Base-by-base conservation (phyloP, 2,329 filamentous ascomycete species). In the Ophiostoma australiae region DNA sequence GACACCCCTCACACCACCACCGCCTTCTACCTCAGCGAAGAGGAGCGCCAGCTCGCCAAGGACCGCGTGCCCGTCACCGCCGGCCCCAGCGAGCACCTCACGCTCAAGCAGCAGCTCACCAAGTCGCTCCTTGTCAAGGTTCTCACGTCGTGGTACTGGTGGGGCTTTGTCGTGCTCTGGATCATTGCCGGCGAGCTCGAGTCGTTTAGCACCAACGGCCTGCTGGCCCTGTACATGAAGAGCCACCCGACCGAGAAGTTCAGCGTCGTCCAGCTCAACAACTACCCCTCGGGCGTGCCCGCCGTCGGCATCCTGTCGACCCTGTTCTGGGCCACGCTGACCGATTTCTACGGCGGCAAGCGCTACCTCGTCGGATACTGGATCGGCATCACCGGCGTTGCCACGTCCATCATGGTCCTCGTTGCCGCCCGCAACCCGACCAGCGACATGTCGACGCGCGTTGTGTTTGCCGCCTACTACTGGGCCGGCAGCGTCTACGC, bases 131-230 rank as follows among this genome's bases (percentile, higher is more conserved):
- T 84, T 33, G 86, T 83, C 73, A 83, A 82, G 65, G 84, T 89
- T 20, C 81, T 90, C 11, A 80, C 80, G 0, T 88, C 86, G 0
- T 89, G 85, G 84, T 85, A 89, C 75, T 90, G 86, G 83, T 90
- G 87, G 81, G 88, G 87, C 0, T 91, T 91, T 74, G 84, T 87
- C 1, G 76, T 86, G 4, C 84, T 91, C 0, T 91, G 89, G 89
- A 85, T 90, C 73, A 87, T 92, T 58, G 89, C 89, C 0, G 89
- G 89, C 39, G 89, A 91, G 76, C 89, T 88, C 0, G 90, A 93
- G 77, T 90, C 88, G 0, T 92, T 91, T 77, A 87, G 85, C 69
- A 84, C 85, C 27, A 91, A 92, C 77, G 81, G 86, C 0, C 81
- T 91, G 0, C 78, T 86, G 0, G 78, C 80, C 0, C 78, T 86